phyloP scores from a whole-genome alignment of 805 yeast genomes.

The Peterozyma xylosa region DNA sequence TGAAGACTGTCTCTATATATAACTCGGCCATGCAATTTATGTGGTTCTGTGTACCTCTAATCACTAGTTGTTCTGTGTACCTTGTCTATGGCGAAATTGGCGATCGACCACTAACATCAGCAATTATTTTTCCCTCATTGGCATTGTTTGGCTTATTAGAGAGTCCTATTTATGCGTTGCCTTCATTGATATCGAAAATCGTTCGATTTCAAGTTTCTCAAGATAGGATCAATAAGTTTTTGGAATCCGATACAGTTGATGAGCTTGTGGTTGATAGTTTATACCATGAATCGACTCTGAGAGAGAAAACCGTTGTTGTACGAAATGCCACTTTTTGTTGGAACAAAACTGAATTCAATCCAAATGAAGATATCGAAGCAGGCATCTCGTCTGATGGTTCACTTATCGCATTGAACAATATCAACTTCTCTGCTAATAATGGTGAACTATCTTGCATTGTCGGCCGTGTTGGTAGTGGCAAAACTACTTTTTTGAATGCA shows the following conservation, averaged over 20 bases:
- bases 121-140: conserved; percentile 49
- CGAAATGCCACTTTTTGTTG: conserved; percentile 48
- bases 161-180: conserved; percentile 39
- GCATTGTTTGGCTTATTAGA: conserved; percentile 40
- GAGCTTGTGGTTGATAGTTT: conserved; percentile 20
- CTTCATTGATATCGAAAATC: conserved; percentile 35
- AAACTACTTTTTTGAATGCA: conserved; percentile 48
- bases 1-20: conserved; percentile 31
- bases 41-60: conserved; percentile 45
- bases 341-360: conserved; percentile 28
- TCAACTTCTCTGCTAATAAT: conserved; percentile 39
- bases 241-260: conserved; percentile 32
- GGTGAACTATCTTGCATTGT: conserved; percentile 53
- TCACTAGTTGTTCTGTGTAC: conserved; percentile 44
- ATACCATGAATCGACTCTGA: conserved; percentile 14
- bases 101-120: conserved; percentile 41
- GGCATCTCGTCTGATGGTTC: conserved; percentile 16
- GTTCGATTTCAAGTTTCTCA: conserved; percentile 44
- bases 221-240: conserved; percentile 35
- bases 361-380: conserved; percentile 27
- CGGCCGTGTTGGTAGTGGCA: conserved; percentile 65
- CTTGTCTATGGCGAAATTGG: conserved; percentile 30
- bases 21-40: conserved; percentile 31
- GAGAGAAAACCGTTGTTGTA: conserved; percentile 30
- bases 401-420: conserved; percentile 32